phyloP scores from a whole-genome alignment of 2,329 filamentous ascomycete genomes.

The Apiospora aurea region DNA sequence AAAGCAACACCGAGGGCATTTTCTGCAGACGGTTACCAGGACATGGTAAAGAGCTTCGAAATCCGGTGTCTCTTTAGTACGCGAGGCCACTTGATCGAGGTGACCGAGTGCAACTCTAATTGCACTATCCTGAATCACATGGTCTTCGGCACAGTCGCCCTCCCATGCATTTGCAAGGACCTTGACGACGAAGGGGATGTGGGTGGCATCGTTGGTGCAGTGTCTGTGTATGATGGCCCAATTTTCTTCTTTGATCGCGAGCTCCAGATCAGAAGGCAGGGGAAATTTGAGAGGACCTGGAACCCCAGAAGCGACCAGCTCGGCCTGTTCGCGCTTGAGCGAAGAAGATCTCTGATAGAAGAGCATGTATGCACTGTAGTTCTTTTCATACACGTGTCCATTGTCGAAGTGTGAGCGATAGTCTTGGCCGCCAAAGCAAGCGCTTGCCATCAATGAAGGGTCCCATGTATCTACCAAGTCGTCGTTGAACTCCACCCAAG shows the following conservation, averaged over 20 bases:
- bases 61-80: conserved; percentile 72
- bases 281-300: conserved; percentile 53
- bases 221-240: conserved; percentile 76
- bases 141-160: conserved; percentile 58
- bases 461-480: conserved; percentile 82
- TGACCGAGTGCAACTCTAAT: conserved; percentile 68
- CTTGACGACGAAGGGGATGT: conserved; percentile 70
- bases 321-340: conserved; percentile 60
- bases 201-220: conserved; percentile 77
- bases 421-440: conserved; percentile 81
- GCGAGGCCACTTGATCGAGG: conserved; percentile 77
- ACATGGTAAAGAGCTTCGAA: conserved; percentile 63
- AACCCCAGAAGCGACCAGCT: conserved; percentile 46
- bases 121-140: conserved; percentile 55
- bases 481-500: conserved; percentile 96
- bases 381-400: conserved; percentile 66
- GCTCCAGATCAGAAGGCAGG: conserved; percentile 54
- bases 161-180: conserved; percentile 65
- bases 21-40: conserved; percentile 54
- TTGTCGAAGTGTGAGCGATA: conserved; percentile 56
- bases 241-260: conserved; percentile 76
- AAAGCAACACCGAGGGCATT: conserved; percentile 62
- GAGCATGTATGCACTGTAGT: conserved; percentile 94
- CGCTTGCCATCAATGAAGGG: conserved; percentile 71
- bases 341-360: conserved; percentile 88